Percentiles rank a stretch among this genome's conserved stretches.
phyloP scores from a whole-genome alignment of 176 grass and related monocot species.

The barley (Hordeum vulgare) region MorexV3_pseudomolecules_assembly NC_058524.1:28266588-28267087 shows the following conservation, averaged over 20 bases:
- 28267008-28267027: no score
- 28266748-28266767: conserved; percentile 72
- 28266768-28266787: conserved; percentile 71
- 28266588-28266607: conserved; percentile 62
- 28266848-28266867: conserved; percentile 62
- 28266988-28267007: no score
- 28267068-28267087: no score
- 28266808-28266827: conserved; percentile 64
- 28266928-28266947: no score
- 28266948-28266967: neutral
- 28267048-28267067: neutral
- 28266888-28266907: conserved; percentile 18
- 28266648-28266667: no score
- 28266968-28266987: no score
- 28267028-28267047: neutral
- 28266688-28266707: no score
- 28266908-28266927: conserved; percentile 33
- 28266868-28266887: conserved; percentile 59
- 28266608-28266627: conserved; percentile 55
- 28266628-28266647: conserved; percentile 50
- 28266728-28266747: no score
- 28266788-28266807: conserved; percentile 58
- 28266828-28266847: conserved; percentile 68
- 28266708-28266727: no score
- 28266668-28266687: no score